A percentile compares a stretch with the other conserved stretches of the same genome.
phyloP scores from a whole-genome alignment of 2,329 filamentous ascomycete genomes.

The Cordyceps cicadae region DNA sequence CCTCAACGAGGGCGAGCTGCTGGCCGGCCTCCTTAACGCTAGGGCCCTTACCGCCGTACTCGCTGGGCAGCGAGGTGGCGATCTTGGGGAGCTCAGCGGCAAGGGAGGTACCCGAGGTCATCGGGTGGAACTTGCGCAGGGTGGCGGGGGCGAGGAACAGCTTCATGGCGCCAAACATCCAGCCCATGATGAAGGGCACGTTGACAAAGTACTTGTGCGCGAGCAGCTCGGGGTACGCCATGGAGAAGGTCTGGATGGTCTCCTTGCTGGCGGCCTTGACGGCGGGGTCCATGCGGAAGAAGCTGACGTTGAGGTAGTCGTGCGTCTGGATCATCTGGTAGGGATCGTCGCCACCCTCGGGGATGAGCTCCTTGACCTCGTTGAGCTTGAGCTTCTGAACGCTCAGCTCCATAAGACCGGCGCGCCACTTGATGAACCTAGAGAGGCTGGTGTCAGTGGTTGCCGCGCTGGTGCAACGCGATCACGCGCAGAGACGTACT shows the following conservation, averaged over 20 bases:
- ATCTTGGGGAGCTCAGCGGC: slow-evolving; percentile 51
- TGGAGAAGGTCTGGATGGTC: slow-evolving; percentile 73
- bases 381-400: slow-evolving; percentile 65
- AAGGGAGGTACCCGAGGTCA: slow-evolving; percentile 64
- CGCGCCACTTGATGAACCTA: slow-evolving; percentile 84
- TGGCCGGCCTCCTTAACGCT: slow-evolving; percentile 29
- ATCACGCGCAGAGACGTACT: slow-evolving; percentile 45
- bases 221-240: slow-evolving; percentile 82
- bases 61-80: slow-evolving; percentile 57
- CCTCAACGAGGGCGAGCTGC: slow-evolving; percentile 17
- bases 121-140: slow-evolving; percentile 70
- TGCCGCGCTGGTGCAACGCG: background rate
- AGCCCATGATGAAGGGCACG: slow-evolving; percentile 84
- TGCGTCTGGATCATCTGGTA: slow-evolving; percentile 92
- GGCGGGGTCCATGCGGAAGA: slow-evolving; percentile 70
- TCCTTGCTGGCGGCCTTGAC: slow-evolving; percentile 70
- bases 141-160: slow-evolving; percentile 65
- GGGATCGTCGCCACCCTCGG: slow-evolving; percentile 66
- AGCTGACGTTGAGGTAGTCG: slow-evolving; percentile 83
- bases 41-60: slow-evolving; percentile 68
- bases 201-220: slow-evolving; percentile 90
- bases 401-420: slow-evolving; percentile 82
- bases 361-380: slow-evolving; percentile 60
- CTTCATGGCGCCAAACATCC: slow-evolving; percentile 70
- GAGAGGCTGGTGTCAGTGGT: background rate